These are phyloP conservation scores for Bauhinia variegata DNA, from an alignment of 306 rosid species.

Conservation along the genomic window DNA sequence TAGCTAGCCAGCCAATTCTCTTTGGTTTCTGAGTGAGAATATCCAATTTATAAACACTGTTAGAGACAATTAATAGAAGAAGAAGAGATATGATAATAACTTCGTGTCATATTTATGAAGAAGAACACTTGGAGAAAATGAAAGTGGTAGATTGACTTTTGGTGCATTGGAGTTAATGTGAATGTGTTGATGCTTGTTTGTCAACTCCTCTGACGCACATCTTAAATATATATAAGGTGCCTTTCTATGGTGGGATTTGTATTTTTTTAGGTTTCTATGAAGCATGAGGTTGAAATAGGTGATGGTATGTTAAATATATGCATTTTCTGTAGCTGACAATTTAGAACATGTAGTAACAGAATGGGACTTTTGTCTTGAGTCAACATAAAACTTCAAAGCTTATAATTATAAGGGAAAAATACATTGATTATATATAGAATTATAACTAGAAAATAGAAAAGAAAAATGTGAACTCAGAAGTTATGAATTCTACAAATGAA, in stretches of 20 bases:
- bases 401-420: not conserved
- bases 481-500: not conserved
- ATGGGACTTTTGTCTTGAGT: conserved; percentile 7
- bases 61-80: not conserved
- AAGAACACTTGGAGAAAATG: not conserved
- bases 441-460: too few relatives aligned
- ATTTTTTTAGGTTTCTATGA: conserved; percentile 11
- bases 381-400: not conserved
- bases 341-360: conserved; percentile 21
- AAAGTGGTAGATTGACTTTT: conserved; percentile 33
- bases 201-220: conserved; percentile 30
- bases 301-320: conserved; percentile 25
- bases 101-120: too few relatives aligned
- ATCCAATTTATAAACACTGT: conserved; percentile 7
- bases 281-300: conserved; percentile 26
- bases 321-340: conserved; percentile 33
- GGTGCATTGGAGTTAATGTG: conserved; percentile 2
- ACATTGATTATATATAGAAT: too few relatives aligned
- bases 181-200: not conserved
- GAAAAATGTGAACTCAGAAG: too few relatives aligned
- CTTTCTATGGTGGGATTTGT: conserved; percentile 11
- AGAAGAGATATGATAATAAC: too few relatives aligned
- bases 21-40: conserved; percentile 16
- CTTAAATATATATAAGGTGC: not conserved
- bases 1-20: not conserved